Base-by-base conservation (phyloP, 768 basidiomycete species). In the Panus rudis region DNA sequence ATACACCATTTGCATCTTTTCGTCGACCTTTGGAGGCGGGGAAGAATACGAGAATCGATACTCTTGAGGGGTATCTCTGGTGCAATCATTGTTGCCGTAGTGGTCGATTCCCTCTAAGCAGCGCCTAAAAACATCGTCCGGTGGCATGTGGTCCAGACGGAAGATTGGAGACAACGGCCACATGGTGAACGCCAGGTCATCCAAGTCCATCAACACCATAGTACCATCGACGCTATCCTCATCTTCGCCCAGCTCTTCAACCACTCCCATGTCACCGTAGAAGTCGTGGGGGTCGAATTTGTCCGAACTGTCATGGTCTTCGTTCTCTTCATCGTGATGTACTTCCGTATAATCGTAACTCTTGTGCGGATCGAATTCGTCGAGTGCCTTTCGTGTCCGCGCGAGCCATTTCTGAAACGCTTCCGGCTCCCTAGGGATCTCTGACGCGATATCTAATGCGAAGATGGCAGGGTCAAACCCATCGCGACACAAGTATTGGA, bases 81-180 rank as follows among this genome's bases (percentile, higher is more conserved):
- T 20, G 21, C n/a, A 20, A 35, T 7, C 33, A 8, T 7, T 14
- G 33, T 8, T 8, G 16, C n/a, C n/a, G 33, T 35, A 35, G 33
- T 8, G 16, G 21, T 35, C 33, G 16, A n/a, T n/a, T n/a, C n/a
- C n/a, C n/a, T n/a, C 27, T 27, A 32, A 14, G 31, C 24, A 4
- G 10, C 19, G 20, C 12, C 30, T n/a, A 21, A 42, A 21, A 39
- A 41, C 14, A 10, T 25, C 26, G 26, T 12, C 16, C 8, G 40
- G 40, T 5, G 40, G 40, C 40, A 41, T 41, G n/a, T 28, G 4
- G 39, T 38, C 16, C 24, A 46, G 49, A 38, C 13, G 23, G 16
- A 10, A 31, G 13, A 33, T 21, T 33, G 25, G 33, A 23, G 11
- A n/a, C n/a, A n/a, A n/a, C n/a, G n/a, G n/a, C n/a, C n/a, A n/a